Evolutionary conservation across 257 asterid genomes (phyloP), one percentile per base, ranked within the genome.

Genomic region (Perilla frutescens): DNA sequence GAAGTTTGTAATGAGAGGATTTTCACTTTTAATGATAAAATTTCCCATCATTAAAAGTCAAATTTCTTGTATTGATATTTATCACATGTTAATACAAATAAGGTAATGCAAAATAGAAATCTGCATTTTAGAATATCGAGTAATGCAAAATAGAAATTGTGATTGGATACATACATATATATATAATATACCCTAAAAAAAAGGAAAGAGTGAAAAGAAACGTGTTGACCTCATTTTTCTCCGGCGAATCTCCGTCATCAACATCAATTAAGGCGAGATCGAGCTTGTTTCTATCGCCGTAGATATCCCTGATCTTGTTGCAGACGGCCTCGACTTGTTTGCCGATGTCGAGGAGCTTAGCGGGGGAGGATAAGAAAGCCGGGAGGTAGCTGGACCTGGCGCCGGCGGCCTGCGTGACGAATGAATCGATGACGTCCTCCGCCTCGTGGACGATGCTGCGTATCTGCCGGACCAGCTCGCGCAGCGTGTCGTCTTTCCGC

Each of bases 381-480:
- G 7, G 12, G 44, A 65, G 29, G 40, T 8, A 20, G 7, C 1
- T 45, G 7, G 55, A 31, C 45, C 12, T 65, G 39, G 5, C 10
- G 12, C 45, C 44, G 57, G 7, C n/a, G 57, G 70, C 57, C 13
- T 13, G 70, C 12, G 70, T 65, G 13, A 65, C 43, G 58, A 65
- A 5, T 4, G 44, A 26, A 31, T 65, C 57, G 31, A 65, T 64
- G 5, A 77, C 51, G 69, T 79, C 81, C 3, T 83, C 82, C 0
- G 80, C 87, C 14, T 82, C 79, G 61, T 78, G 71, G 7, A 80
- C 84, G 48, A 80, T 68, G 70, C 50, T 59, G 61, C 59, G 64
- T 6, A 80, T 76, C 66, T 60, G 77, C 3, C 80, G 64, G 37
- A 69, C 82, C 9, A 77, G 68, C 29, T 77, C 82, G 6, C 75